phyloP scores from a whole-genome alignment of 352 stramenopile species.

The Globisporangium middletonii region DNA sequence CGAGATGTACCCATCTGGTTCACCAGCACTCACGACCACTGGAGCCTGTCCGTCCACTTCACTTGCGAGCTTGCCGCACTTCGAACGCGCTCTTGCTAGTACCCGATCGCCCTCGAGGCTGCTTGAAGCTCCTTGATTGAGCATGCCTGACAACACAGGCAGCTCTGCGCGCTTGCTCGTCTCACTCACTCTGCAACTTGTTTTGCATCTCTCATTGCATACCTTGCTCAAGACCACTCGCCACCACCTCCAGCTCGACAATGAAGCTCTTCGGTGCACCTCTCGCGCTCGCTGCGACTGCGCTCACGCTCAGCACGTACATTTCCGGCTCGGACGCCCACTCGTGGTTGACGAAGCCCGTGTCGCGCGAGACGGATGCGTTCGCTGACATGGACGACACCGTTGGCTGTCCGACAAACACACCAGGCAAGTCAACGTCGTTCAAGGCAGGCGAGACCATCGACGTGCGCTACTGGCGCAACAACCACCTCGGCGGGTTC shows the following conservation, averaged over 20 bases:
- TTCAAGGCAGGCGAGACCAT: conserved; percentile 37
- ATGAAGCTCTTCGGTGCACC: conserved; percentile 8
- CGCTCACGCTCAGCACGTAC: conserved; percentile 1
- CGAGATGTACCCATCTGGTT: too few relatives aligned
- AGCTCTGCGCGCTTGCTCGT: too few relatives aligned
- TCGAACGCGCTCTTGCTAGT: too few relatives aligned
- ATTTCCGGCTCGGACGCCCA: conserved; percentile 19
- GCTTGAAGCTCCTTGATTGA: too few relatives aligned
- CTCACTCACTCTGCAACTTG: too few relatives aligned
- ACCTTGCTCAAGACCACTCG: background rate
- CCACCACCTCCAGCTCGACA: background rate
- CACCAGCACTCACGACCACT: too few relatives aligned
- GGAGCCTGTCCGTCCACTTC: too few relatives aligned
- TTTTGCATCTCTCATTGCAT: too few relatives aligned
- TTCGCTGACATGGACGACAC: conserved; percentile 25
- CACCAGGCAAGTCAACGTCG: conserved; percentile 22
- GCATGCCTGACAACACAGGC: too few relatives aligned
- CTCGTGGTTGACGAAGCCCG: conserved; percentile 38
- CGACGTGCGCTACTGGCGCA: conserved; percentile 43
- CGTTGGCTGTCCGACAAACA: conserved; percentile 26
- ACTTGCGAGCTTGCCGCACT: too few relatives aligned
- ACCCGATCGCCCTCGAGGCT: too few relatives aligned
- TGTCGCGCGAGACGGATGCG: conserved; percentile 29
- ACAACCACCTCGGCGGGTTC: conserved; percentile 57
- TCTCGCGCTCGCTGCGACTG: background rate